Base-by-base conservation (phyloP, 2,329 filamentous ascomycete species). In the Colletotrichum caudatum region DNA sequence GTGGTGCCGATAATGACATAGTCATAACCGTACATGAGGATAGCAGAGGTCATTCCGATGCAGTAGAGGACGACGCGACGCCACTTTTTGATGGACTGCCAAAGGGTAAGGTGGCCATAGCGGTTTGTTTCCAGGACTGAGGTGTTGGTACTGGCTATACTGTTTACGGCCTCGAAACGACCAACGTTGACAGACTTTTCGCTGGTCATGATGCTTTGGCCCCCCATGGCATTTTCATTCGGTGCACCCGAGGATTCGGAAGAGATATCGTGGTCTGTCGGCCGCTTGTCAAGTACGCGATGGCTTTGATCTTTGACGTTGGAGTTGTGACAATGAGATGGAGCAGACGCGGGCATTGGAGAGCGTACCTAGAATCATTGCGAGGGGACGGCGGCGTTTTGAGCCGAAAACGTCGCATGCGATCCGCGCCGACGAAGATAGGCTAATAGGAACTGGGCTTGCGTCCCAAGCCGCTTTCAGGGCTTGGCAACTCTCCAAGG, bases 1-100 rank as follows among this genome's bases (percentile, higher is more conserved):
- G 77, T 75, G 20, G 77, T 81, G 16, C 78, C 80, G 46, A 78
- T 75, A 54, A 78, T 77, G 53, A 76, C 77, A 68, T 76, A 76
- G 71, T 79, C 77, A 58, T 77, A 78, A 41, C 78, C 77, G 57
- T 76, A 78, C 64, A 78, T 73, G 39, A 78, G 66, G 41, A 76
- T 80, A 56, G 74, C 74, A 57, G 37, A 76, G 61, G 70, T 76
- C 72, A 72, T 76, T 71, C 78, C 78, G 20, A 77, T 46, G 62
- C 76, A 76, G 57, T 75, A 78, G 50, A 74, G 62, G 29, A 76
- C 72, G 48, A 78, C 70, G 29, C 74, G 76, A 18, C 69, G 68
- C 75, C 75, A 78, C 59, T 75, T 77, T 63, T 72, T 75, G 46
- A 76, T 63, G 33, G 76, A 75, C n/a, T 76, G 74, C 74, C 73